phyloP scores from a whole-genome alignment of 164 flowering plant genomes.

The Chimonanthus praecox region DNA sequence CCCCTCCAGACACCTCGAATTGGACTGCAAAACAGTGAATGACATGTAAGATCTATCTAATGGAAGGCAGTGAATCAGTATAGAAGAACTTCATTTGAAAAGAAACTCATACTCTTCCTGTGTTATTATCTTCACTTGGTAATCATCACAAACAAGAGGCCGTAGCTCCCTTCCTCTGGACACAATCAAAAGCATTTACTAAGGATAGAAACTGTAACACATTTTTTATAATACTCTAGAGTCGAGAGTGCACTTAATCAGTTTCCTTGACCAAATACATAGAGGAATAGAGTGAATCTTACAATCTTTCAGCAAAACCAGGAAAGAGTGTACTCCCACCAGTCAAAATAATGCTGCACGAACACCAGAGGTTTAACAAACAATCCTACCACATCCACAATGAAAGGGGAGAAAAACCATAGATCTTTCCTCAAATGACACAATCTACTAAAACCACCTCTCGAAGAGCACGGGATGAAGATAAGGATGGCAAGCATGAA shows the following conservation, averaged over 20 bases:
- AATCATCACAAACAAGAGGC: constrained; percentile 89
- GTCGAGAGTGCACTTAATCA: too few relatives aligned
- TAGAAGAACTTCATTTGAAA: neutral
- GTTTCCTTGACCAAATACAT: neutral
- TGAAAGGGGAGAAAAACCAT: neutral
- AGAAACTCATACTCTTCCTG: constrained; percentile 73
- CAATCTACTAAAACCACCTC: constrained; percentile 37
- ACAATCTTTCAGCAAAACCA: constrained; percentile 85
- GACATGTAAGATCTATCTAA: neutral
- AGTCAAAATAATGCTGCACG: constrained; percentile 81
- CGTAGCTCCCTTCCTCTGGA: constrained; percentile 86
- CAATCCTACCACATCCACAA: neutral
- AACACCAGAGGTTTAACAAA: neutral
- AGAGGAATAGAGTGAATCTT: constrained; percentile 24
- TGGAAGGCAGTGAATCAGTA: neutral
- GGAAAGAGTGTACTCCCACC: constrained; percentile 96
- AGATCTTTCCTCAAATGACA: neutral
- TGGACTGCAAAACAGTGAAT: constrained; percentile 53
- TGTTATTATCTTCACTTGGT: constrained; percentile 71
- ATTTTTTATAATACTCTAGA: too few relatives aligned
- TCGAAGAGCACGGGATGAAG: constrained; percentile 92
- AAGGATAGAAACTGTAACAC: neutral
- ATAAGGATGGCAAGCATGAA: constrained; percentile 80
- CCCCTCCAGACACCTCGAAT: constrained; percentile 95
- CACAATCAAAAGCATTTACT: neutral